Conservation (phyloP, 2,329 filamentous ascomycete species). For the Colletotrichum echinochloae region DNA sequence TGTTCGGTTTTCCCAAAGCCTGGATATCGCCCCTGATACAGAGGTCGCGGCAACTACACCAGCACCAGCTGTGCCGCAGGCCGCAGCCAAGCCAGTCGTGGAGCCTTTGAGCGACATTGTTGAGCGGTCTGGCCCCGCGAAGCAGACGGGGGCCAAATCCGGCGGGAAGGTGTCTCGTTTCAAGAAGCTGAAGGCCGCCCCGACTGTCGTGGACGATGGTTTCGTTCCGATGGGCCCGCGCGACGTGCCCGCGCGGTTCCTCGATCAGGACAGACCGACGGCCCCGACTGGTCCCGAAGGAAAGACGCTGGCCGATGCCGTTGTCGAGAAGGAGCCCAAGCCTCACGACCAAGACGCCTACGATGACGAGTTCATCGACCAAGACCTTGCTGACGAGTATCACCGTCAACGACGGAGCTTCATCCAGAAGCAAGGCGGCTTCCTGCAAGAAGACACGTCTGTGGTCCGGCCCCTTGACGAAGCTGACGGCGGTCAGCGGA, state of each 20-base stretch:
- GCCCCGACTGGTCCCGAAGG: constrained; percentile 64
- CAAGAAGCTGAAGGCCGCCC: constrained; percentile 52
- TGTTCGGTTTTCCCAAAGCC: constrained; percentile 81
- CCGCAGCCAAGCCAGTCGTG: constrained; percentile 49
- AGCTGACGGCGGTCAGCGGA: constrained; percentile 70
- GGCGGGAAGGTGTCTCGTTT: constrained; percentile 63
- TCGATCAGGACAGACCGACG: constrained; percentile 52
- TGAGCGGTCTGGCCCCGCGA: constrained; percentile 55
- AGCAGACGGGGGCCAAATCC: constrained; percentile 45
- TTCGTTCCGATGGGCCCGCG: constrained; percentile 56
- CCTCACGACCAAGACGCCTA: constrained; percentile 44
- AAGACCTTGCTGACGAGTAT: constrained; percentile 86
- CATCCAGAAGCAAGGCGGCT: constrained; percentile 86
- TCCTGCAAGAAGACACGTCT: constrained; percentile 77
- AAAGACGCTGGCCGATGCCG: constrained; percentile 67
- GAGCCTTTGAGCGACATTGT: constrained; percentile 66
- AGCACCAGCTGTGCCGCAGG: constrained; percentile 2
- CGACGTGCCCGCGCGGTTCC: constrained; percentile 56
- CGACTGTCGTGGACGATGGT: constrained; percentile 44
- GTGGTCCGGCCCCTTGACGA: constrained; percentile 76
- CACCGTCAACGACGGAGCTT: constrained; percentile 85
- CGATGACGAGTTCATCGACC: constrained; percentile 76
- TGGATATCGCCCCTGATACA: constrained; percentile 73
- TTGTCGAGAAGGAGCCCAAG: constrained; percentile 66
- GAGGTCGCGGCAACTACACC: background rate